phyloP scores from a whole-genome alignment of 257 asterid genomes.

The Cordia subcordata region DNA sequence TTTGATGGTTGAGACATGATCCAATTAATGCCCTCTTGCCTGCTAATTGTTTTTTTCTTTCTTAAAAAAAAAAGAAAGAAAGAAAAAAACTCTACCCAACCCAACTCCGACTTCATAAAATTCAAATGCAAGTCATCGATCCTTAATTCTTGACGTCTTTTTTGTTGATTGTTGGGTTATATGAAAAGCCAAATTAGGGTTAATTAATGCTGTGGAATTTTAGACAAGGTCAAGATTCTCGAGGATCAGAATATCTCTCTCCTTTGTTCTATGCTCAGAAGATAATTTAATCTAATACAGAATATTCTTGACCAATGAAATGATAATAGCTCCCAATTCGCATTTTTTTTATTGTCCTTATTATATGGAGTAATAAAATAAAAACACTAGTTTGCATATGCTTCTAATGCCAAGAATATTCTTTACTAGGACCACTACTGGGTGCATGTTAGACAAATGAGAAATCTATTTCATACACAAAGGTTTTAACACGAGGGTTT shows the following conservation, averaged over 20 bases:
- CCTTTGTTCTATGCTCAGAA: slow-evolving; percentile 12
- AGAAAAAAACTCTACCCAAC: no score
- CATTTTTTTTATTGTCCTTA: neutral
- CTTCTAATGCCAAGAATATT: slow-evolving; percentile 17
- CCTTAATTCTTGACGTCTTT: no score
- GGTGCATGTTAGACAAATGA: neutral
- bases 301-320: slow-evolving; percentile 32
- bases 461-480: neutral
- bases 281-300: slow-evolving; percentile 22
- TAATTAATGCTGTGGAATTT: slow-evolving; percentile 21
- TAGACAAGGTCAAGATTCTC: slow-evolving; percentile 37
- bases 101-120: no score
- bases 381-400: slow-evolving; percentile 5
- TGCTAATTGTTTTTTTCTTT: no score
- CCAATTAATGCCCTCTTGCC: no score
- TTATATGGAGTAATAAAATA: neutral
- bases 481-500: neutral
- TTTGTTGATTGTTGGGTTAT: neutral
- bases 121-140: no score
- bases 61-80: no score
- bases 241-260: slow-evolving; percentile 32
- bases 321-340: slow-evolving; percentile 2
- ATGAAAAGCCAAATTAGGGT: neutral
- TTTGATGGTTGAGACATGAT: no score
- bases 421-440: neutral